Conservation (phyloP, 2,329 filamentous ascomycete species). For the Camillea tinctor region DNA sequence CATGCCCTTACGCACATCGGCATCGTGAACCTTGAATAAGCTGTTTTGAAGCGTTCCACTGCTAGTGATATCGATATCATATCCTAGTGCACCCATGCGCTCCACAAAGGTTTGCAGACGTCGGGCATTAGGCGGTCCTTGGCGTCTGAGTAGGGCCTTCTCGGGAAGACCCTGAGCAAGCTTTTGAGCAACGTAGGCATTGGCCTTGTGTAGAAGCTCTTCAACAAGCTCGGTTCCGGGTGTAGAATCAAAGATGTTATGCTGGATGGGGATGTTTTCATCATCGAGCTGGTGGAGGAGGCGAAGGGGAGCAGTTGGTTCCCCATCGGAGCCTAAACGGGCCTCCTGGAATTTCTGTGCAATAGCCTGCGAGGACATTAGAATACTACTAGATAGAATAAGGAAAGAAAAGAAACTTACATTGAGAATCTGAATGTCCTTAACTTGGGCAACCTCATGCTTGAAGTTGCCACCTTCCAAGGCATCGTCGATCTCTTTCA, state of each 20-base stretch:
- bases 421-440: slow-evolving; percentile 78
- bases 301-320: slow-evolving; percentile 80
- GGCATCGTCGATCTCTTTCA: slow-evolving; percentile 82
- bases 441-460: slow-evolving; percentile 64
- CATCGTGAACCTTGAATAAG: slow-evolving; percentile 87
- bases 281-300: slow-evolving; percentile 93
- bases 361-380: slow-evolving; percentile 54
- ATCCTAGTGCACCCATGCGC: slow-evolving; percentile 87
- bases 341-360: slow-evolving; percentile 88
- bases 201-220: slow-evolving; percentile 91
- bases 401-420: slow-evolving; percentile 41
- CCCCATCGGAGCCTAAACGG: slow-evolving; percentile 76
- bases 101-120: slow-evolving; percentile 89
- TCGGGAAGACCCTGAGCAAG: slow-evolving; percentile 77
- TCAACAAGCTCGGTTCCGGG: slow-evolving; percentile 90
- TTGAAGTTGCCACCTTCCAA: slow-evolving; percentile 65
- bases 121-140: slow-evolving; percentile 80
- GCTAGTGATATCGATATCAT: slow-evolving; percentile 84
- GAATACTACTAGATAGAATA: slow-evolving; percentile 9
- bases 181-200: slow-evolving; percentile 84
- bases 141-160: slow-evolving; percentile 87
- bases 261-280: slow-evolving; percentile 94
- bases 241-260: slow-evolving; percentile 93
- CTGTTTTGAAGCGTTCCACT: slow-evolving; percentile 92
- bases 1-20: slow-evolving; percentile 93